Percentiles rank a stretch among this genome's conserved stretches.
Conservation (phyloP, 352 stramenopile species). For the Chrysophaeum taylorii region DNA sequence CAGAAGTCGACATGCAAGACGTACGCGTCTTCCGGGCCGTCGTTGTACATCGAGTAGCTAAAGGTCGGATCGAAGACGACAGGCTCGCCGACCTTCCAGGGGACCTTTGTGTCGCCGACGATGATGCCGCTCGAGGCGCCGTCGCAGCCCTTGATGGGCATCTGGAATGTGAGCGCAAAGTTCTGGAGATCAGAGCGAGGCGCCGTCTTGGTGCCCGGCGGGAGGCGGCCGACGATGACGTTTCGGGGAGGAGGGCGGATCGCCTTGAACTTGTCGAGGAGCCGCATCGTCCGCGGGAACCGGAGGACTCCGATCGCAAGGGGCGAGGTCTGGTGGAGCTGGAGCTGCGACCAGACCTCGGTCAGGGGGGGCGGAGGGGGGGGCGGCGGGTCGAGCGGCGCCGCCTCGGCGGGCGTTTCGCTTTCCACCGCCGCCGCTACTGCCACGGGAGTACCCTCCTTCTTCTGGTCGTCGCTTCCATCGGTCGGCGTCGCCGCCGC, state of each 20-base stretch:
- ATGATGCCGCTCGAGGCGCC: background rate
- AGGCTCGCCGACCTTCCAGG: background rate
- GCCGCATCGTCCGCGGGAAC: background rate
- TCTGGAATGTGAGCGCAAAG: background rate
- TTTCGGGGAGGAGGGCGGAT: background rate
- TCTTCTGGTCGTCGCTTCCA: background rate
- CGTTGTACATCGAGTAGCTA: background rate
- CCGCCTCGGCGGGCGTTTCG: background rate
- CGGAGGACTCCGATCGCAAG: background rate
- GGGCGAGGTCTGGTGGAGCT: background rate
- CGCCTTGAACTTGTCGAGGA: background rate
- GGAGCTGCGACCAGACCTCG: background rate
- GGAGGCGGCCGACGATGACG: background rate
- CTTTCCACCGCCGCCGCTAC: background rate
- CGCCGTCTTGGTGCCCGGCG: background rate
- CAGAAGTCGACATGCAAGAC: conserved; percentile 10
- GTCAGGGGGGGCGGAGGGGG: background rate
- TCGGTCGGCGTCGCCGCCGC: background rate
- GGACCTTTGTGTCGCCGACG: background rate
- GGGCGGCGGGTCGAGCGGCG: background rate
- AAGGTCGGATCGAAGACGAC: conserved; percentile 9
- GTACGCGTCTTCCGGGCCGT: background rate
- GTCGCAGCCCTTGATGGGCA: background rate
- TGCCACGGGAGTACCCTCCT: background rate
- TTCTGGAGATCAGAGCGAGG: conserved; percentile 3